phyloP scores from a whole-genome alignment of 2,329 filamentous ascomycete species.

The Esteya vermicola region DNA sequence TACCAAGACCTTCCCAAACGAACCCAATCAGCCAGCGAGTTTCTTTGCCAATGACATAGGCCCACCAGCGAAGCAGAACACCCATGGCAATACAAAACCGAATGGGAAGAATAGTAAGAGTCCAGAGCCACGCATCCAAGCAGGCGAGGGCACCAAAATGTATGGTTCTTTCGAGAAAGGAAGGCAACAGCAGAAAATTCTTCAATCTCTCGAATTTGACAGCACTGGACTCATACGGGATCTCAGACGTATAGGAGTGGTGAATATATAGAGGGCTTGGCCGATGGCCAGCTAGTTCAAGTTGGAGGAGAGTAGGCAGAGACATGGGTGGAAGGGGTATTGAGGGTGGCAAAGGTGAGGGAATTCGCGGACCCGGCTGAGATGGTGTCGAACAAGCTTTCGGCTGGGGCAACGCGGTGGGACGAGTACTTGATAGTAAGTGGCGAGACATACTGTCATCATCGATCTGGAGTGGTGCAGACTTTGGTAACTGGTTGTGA shows the following conservation, averaged over 20 bases:
- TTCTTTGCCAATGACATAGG: conserved; percentile 57
- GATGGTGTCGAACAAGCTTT: background rate
- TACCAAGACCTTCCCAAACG: conserved; percentile 64
- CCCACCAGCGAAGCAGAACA: conserved; percentile 69
- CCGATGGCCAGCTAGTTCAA: conserved; percentile 46
- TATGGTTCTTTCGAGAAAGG: conserved; percentile 69
- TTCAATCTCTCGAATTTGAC: conserved; percentile 84
- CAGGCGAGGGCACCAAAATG: conserved; percentile 84
- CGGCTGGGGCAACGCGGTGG: background rate
- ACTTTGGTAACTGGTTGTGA: conserved; percentile 28
- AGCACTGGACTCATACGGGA: conserved; percentile 80
- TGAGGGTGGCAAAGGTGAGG: conserved; percentile 35
- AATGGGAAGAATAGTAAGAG: conserved; percentile 86
- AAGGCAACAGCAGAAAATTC: conserved; percentile 75
- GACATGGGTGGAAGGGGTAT: conserved; percentile 55
- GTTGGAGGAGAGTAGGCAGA: conserved; percentile 48
- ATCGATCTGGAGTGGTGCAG: conserved; percentile 20
- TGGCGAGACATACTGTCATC: conserved; percentile 6
- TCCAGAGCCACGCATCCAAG: conserved; percentile 91
- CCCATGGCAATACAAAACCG: conserved; percentile 70
- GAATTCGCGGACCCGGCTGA: conserved; percentile 12
- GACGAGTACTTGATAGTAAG: background rate
- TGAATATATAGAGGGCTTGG: conserved; percentile 54
- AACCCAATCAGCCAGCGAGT: conserved; percentile 57
- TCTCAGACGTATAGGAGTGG: conserved; percentile 38